Evolutionary conservation across 108 stramenopile species (phyloP).

Genomic region (Skeletonema costatum): DNA sequence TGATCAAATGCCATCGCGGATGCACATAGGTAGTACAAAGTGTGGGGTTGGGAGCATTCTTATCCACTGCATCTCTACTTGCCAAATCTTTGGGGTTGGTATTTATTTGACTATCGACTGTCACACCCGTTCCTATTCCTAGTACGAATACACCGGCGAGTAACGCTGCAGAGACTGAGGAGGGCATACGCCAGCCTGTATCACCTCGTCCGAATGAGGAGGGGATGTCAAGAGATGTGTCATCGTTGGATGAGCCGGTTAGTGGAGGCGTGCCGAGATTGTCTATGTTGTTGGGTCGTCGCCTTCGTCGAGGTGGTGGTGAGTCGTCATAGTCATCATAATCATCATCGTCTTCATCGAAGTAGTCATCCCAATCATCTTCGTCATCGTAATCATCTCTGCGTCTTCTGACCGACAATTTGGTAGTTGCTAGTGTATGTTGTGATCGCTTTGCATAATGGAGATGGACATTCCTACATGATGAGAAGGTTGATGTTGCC

Average conservation of each 20-base stretch:
- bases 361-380: slow-evolving; percentile 33
- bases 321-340: slow-evolving; percentile 29
- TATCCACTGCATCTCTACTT: slow-evolving; percentile 93
- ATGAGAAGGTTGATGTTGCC: not conserved
- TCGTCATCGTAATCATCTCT: slow-evolving; percentile 46
- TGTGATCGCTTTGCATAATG: not conserved
- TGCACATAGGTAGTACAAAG: slow-evolving; percentile 87
- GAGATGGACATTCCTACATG: not conserved
- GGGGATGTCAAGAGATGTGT: slow-evolving; percentile 55
- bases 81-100: slow-evolving; percentile 92
- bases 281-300: slow-evolving; percentile 18
- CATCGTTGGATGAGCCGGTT: slow-evolving; percentile 53
- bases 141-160: slow-evolving; percentile 91
- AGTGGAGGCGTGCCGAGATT: slow-evolving; percentile 39
- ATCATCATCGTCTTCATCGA: slow-evolving; percentile 35
- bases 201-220: slow-evolving; percentile 70
- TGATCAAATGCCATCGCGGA: slow-evolving; percentile 95
- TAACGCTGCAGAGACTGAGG: slow-evolving; percentile 79
- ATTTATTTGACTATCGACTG: slow-evolving; percentile 92
- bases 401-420: not conserved
- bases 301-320: slow-evolving; percentile 23
- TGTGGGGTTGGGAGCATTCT: slow-evolving; percentile 91
- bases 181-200: slow-evolving; percentile 69
- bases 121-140: slow-evolving; percentile 93
- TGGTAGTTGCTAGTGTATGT: not conserved